These are phyloP conservation scores for Coniosporium tulheliwenetii DNA, from an alignment of 2,329 filamentous ascomycete genomes.

Conservation along the genomic window DNA sequence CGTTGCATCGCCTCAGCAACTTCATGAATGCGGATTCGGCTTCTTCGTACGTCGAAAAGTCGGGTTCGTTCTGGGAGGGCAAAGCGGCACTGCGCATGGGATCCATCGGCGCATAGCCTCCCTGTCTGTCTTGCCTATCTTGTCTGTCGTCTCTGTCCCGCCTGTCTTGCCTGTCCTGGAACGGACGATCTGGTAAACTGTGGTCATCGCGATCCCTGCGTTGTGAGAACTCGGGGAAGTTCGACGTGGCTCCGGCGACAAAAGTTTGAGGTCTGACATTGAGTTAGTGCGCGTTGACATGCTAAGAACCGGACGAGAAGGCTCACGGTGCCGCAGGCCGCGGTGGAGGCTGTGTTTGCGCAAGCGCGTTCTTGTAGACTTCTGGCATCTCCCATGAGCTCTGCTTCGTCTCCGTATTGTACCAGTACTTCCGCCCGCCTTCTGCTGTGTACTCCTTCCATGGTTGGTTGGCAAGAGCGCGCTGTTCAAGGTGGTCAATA, in stretches of 20 bases:
- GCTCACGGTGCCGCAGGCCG: conserved; percentile 31
- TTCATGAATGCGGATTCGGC: conserved; percentile 90
- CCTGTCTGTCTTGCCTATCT: conserved; percentile 30
- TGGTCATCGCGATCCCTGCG: conserved; percentile 14
- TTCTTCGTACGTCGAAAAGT: conserved; percentile 68
- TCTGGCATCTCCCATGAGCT: conserved; percentile 94
- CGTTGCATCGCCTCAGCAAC: conserved; percentile 66
- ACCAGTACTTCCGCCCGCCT: conserved; percentile 83
- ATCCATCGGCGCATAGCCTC: conserved; percentile 21
- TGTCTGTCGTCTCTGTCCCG: conserved; percentile 33
- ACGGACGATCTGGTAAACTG: not conserved
- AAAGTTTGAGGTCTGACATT: conserved; percentile 32
- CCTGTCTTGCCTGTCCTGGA: conserved; percentile 7
- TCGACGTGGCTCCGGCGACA: conserved; percentile 40
- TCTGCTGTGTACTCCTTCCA: conserved; percentile 89
- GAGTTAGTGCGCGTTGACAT: conserved; percentile 17
- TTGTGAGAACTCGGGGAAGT: conserved; percentile 18
- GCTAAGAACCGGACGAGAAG: conserved; percentile 2
- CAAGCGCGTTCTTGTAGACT: conserved; percentile 59
- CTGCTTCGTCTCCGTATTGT: conserved; percentile 79
- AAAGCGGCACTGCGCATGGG: not conserved
- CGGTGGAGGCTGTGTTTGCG: conserved; percentile 32
- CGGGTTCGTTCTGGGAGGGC: conserved; percentile 31
- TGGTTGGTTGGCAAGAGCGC: conserved; percentile 63
- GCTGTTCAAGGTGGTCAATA: conserved; percentile 31